Conservation (phyloP, 805 yeast species). For the Hanseniaspora lindneri region DNA sequence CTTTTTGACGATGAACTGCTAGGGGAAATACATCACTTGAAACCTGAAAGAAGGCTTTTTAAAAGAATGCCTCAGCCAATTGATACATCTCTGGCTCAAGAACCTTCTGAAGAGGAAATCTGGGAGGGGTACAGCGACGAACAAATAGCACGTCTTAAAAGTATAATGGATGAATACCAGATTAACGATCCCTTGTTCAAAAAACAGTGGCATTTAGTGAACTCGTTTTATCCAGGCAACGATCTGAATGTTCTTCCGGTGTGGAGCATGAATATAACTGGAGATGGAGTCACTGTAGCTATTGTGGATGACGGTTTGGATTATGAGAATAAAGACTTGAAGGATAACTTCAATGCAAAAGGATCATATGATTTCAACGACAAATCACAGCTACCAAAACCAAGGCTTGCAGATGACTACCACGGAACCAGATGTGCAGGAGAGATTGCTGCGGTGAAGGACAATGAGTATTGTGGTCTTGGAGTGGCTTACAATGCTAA, state of each 20-base stretch:
- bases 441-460: slow-evolving; percentile 79
- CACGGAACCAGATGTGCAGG: slow-evolving; percentile 99
- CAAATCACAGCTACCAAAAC: slow-evolving; percentile 62
- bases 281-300: slow-evolving; percentile 72
- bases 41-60: slow-evolving; percentile 39
- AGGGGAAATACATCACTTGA: background rate
- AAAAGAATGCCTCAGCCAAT: slow-evolving; percentile 49
- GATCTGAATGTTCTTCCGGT: slow-evolving; percentile 79
- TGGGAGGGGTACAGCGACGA: slow-evolving; percentile 18
- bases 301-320: slow-evolving; percentile 92
- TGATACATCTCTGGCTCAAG: slow-evolving; percentile 40
- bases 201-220: slow-evolving; percentile 86
- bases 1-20: background rate
- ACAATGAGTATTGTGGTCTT: slow-evolving; percentile 80
- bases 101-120: slow-evolving; percentile 29
- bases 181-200: slow-evolving; percentile 76
- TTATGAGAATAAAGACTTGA: slow-evolving; percentile 61
- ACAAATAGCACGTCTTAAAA: slow-evolving; percentile 33
- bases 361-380: slow-evolving; percentile 95
- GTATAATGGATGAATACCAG: slow-evolving; percentile 28
- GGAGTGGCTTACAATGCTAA: slow-evolving; percentile 87
- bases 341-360: slow-evolving; percentile 50
- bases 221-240: slow-evolving; percentile 58
- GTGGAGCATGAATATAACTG: slow-evolving; percentile 75
- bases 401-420: slow-evolving; percentile 66